A percentile compares a stretch with the other conserved stretches of the same genome.
phyloP scores from a whole-genome alignment of 768 basidiomycete species.

The Pleurotus ostreatus region DNA sequence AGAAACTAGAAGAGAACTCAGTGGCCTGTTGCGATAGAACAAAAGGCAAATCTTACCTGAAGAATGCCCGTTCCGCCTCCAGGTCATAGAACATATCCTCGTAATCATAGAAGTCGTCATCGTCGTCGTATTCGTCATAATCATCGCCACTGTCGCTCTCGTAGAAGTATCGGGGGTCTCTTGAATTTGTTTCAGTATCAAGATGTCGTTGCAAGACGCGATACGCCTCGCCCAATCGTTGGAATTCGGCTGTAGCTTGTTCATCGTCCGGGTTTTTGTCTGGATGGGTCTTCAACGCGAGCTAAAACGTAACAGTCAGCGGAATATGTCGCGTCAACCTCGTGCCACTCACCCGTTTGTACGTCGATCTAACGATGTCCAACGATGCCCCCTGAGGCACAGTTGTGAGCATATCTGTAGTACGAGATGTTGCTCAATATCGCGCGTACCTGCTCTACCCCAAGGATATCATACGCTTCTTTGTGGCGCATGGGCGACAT shows the following conservation, averaged over 20 bases:
- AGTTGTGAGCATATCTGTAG: slow-evolving; percentile 9
- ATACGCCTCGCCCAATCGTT: slow-evolving; percentile 68
- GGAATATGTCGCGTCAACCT: not conserved
- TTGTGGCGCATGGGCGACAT: not conserved
- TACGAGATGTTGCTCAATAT: not conserved
- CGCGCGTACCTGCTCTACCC: slow-evolving; percentile 48
- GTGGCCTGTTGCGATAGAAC: not conserved
- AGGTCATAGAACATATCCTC: slow-evolving; percentile 24
- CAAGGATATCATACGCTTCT: slow-evolving; percentile 40
- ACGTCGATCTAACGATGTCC: slow-evolving; percentile 62
- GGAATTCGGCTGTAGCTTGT: slow-evolving; percentile 66
- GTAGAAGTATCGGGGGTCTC: slow-evolving; percentile 13
- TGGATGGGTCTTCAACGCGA: slow-evolving; percentile 68
- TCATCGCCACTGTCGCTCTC: slow-evolving; percentile 25
- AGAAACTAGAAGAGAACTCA: slow-evolving; percentile 3
- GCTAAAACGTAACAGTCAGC: slow-evolving; percentile 25
- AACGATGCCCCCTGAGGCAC: slow-evolving; percentile 49
- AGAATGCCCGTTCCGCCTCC: slow-evolving; percentile 27
- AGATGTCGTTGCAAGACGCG: slow-evolving; percentile 53
- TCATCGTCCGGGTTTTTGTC: slow-evolving; percentile 71
- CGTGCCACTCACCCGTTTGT: slow-evolving; percentile 53
- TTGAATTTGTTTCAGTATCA: slow-evolving; percentile 27
- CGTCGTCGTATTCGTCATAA: slow-evolving; percentile 26
- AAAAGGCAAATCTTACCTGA: not conserved
- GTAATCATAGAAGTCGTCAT: slow-evolving; percentile 29